These are phyloP conservation scores for Paramecium sexaurelia DNA, from an alignment of 73 alveolate species.

Conservation along the genomic window DNA sequence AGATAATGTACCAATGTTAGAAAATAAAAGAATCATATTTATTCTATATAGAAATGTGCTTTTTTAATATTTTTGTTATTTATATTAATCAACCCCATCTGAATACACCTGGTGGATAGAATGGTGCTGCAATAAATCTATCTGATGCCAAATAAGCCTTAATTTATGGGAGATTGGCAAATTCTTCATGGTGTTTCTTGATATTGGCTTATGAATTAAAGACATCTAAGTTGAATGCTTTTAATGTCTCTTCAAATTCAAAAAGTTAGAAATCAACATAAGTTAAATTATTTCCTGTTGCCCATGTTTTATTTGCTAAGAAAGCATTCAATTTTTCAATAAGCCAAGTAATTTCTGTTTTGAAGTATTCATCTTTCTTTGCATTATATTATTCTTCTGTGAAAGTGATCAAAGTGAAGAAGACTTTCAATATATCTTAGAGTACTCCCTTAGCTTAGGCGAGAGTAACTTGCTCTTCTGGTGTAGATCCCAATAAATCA, in stretches of 20 bases:
- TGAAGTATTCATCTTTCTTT: not conserved
- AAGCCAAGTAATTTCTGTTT: not conserved
- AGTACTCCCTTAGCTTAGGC: constrained; percentile 14
- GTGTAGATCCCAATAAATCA: constrained; percentile 26
- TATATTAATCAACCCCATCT: not conserved
- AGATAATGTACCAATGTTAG: too few species aligned
- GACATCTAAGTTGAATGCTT: not conserved
- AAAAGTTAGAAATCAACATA: constrained; percentile 40
- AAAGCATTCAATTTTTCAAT: not conserved
- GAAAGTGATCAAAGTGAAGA: not conserved
- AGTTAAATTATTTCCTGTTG: constrained; percentile 50
- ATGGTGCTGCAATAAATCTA: not conserved
- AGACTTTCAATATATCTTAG: not conserved
- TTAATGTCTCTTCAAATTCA: constrained; percentile 47
- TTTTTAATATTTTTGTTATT: too few species aligned
- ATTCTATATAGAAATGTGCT: too few species aligned
- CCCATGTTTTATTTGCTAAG: constrained; percentile 29
- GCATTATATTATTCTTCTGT: not conserved
- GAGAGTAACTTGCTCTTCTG: constrained; percentile 36
- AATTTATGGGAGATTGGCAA: not conserved
- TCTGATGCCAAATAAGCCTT: constrained; percentile 5
- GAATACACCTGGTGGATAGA: not conserved
- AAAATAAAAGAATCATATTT: too few species aligned
- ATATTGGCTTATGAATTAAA: not conserved
- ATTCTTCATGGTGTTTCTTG: not conserved